phyloP scores from a whole-genome alignment of 352 stramenopile species.

The Globisporangium camurandrum region DNA sequence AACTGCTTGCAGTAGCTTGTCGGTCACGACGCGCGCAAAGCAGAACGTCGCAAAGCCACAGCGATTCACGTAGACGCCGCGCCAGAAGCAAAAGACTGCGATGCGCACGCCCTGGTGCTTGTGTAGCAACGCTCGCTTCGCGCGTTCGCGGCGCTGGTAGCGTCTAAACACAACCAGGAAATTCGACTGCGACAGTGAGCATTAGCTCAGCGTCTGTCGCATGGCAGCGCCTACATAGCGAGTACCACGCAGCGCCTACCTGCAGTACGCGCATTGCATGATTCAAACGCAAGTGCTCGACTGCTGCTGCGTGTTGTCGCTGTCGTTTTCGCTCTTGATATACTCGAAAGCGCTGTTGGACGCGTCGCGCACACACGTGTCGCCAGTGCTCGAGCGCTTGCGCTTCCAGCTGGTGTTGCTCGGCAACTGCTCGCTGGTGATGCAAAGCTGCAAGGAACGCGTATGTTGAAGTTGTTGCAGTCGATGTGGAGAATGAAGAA shows the following conservation, averaged over 20 bases:
- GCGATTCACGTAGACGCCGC: constrained; percentile 18
- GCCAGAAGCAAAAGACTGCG: constrained; percentile 32
- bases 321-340: background rate
- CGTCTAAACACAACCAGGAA: constrained; percentile 7
- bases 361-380: background rate
- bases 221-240: background rate
- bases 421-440: constrained; percentile 3
- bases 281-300: background rate
- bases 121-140: constrained; percentile 4
- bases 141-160: background rate
- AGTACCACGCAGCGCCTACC: constrained; percentile 1
- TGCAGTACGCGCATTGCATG: constrained; percentile 4
- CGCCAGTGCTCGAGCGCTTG: constrained; percentile 4
- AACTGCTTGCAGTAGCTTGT: constrained; percentile 3
- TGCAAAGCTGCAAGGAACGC: constrained; percentile 9
- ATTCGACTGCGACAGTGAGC: constrained; percentile 7
- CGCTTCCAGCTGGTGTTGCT: constrained; percentile 5
- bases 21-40: constrained; percentile 9
- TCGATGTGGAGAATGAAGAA: too few species aligned
- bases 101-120: constrained; percentile 20
- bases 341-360: constrained; percentile 4
- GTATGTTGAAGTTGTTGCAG: too few species aligned
- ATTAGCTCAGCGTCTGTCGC: background rate
- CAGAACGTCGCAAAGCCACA: constrained; percentile 18
- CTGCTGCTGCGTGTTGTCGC: background rate